phyloP scores from a whole-genome alignment of 371 early-diverging fungal species.

The Actinomortierella wolfii region DNA sequence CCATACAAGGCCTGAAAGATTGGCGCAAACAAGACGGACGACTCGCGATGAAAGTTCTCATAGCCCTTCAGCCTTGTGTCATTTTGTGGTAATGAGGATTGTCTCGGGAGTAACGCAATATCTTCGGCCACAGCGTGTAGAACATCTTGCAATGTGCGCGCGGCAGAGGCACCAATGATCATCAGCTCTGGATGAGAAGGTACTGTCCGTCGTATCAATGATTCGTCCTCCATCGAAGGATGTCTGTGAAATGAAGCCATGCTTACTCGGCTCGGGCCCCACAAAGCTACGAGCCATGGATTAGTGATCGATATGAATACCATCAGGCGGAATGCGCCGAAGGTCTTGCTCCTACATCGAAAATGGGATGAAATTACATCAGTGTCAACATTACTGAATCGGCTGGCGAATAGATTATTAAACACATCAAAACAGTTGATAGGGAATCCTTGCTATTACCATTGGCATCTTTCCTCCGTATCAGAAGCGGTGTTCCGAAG shows the following conservation, averaged over 20 bases:
- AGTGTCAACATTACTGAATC: background rate
- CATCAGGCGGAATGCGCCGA: slow-evolving; percentile 24
- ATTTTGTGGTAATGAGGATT: background rate
- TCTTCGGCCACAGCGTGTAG: slow-evolving; percentile 9
- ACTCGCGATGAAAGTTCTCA: slow-evolving; percentile 24
- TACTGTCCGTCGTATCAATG: background rate
- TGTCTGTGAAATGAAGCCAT: background rate
- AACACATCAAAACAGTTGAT: background rate
- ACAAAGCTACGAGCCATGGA: slow-evolving; percentile 24
- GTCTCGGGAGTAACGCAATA: slow-evolving; percentile 4
- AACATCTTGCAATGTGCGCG: slow-evolving; percentile 16
- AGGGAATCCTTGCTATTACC: slow-evolving; percentile 6
- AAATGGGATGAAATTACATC: background rate
- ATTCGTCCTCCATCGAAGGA: background rate
- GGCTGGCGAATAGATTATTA: background rate
- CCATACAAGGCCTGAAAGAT: slow-evolving; percentile 25
- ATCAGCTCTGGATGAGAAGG: slow-evolving; percentile 11
- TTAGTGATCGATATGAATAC: slow-evolving; percentile 9
- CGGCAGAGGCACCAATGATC: slow-evolving; percentile 9
- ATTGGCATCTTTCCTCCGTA: slow-evolving; percentile 19
- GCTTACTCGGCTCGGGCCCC: slow-evolving; percentile 4
- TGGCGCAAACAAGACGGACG: slow-evolving; percentile 17
- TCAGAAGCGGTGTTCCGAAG: slow-evolving; percentile 22
- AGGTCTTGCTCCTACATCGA: slow-evolving; percentile 16
- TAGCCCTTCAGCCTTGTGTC: slow-evolving; percentile 1